Percentiles rank a stretch among this genome's conserved stretches.
Conservation (phyloP, 345 rosid genomes). For the Melaleuca quinquenervia region DNA sequence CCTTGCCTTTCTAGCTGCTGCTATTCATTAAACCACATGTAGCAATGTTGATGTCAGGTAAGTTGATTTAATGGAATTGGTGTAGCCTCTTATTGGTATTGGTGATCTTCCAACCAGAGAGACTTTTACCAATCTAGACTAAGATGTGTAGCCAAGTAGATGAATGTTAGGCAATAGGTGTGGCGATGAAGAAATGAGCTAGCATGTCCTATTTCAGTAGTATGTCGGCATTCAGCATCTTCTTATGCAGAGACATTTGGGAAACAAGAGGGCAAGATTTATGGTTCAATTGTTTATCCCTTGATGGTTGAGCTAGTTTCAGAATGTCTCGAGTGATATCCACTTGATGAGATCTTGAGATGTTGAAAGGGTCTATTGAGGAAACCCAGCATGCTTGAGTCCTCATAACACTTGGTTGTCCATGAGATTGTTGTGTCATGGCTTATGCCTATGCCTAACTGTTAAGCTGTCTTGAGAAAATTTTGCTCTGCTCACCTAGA, state of each 20-base stretch:
- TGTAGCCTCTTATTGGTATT: background rate
- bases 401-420: background rate
- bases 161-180: background rate
- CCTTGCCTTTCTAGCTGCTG: background rate
- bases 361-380: background rate
- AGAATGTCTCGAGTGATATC: background rate
- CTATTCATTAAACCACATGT: background rate
- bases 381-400: background rate
- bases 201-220: background rate
- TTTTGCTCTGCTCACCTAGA: background rate
- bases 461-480: background rate
- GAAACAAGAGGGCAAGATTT: background rate
- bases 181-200: background rate
- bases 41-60: background rate
- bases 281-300: background rate
- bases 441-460: background rate
- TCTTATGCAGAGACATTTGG: background rate
- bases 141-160: background rate
- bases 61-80: background rate
- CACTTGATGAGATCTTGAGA: background rate
- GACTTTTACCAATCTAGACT: background rate
- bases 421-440: background rate
- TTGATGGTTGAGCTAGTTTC: background rate
- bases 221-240: background rate
- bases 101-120: background rate